Conservation (phyloP, 768 basidiomycete species). For the Pulveroboletus sp. region DNA sequence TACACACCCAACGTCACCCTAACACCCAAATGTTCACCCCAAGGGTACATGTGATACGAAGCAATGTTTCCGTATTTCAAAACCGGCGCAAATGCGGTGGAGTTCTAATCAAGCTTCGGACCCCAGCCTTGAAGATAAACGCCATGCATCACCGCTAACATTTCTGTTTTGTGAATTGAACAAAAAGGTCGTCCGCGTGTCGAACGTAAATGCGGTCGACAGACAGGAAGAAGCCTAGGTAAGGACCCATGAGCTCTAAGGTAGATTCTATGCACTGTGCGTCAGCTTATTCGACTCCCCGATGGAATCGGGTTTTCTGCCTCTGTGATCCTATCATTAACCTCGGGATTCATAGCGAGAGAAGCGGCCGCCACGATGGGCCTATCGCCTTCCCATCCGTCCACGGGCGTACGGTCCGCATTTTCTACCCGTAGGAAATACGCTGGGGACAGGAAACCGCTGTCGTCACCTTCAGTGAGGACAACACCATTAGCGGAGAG, state of each 20-base stretch:
- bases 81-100: not conserved
- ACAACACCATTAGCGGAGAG: slow-evolving; percentile 87
- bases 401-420: slow-evolving; percentile 17
- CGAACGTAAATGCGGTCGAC: not conserved
- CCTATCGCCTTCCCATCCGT: slow-evolving; percentile 21
- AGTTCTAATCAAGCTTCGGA: not conserved
- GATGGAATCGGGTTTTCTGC: not conserved
- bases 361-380: not conserved
- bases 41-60: not conserved
- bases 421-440: slow-evolving; percentile 73
- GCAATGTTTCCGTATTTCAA: not conserved
- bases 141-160: not conserved
- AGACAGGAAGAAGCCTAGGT: not conserved
- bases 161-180: not conserved
- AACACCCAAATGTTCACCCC: not conserved
- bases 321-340: not conserved
- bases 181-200: not conserved
- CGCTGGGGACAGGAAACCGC: slow-evolving; percentile 54
- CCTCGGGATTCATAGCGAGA: not conserved
- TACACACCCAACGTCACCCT: not conserved
- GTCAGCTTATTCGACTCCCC: not conserved
- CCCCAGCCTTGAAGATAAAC: not conserved
- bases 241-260: not conserved
- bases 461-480: slow-evolving; percentile 71
- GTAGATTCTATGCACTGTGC: not conserved